Conservation (phyloP, 768 basidiomycete species). For the Russula vinacea region DNA sequence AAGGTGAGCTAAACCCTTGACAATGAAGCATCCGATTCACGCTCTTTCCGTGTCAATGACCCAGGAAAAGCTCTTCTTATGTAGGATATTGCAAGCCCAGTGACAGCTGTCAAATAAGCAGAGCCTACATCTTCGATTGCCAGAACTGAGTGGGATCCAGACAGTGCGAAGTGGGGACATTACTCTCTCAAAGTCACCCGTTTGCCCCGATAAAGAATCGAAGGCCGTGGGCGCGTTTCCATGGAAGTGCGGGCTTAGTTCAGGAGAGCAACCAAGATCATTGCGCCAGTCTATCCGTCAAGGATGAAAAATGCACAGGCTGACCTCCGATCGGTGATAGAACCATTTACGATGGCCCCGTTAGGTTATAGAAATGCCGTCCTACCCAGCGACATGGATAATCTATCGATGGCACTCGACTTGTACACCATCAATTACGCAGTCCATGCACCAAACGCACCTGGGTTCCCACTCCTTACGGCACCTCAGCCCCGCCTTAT, state of each 20-base stretch:
- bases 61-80: background rate
- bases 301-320: background rate
- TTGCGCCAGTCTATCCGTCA: slow-evolving; percentile 7
- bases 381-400: background rate
- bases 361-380: slow-evolving; percentile 20
- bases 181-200: background rate
- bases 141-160: background rate
- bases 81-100: background rate
- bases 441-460: background rate
- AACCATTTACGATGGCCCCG: background rate
- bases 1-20: slow-evolving; percentile 20
- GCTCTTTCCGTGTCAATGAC: background rate
- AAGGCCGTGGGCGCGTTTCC: background rate
- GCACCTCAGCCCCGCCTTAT: slow-evolving; percentile 6
- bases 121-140: slow-evolving; percentile 2
- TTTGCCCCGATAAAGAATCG: background rate
- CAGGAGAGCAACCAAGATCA: slow-evolving; percentile 17
- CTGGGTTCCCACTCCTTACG: slow-evolving; percentile 7
- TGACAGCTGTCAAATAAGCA: slow-evolving; percentile 10
- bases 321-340: slow-evolving; percentile 10
- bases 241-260: background rate
- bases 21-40: slow-evolving; percentile 11
- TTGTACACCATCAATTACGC: slow-evolving; percentile 5
- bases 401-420: slow-evolving; percentile 13
- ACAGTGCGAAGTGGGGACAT: background rate